Evolutionary conservation across 2,329 filamentous ascomycete genomes (phyloP), one percentile per base, ranked within the genome.

Genomic region (Gyromitra esculenta): DNA sequence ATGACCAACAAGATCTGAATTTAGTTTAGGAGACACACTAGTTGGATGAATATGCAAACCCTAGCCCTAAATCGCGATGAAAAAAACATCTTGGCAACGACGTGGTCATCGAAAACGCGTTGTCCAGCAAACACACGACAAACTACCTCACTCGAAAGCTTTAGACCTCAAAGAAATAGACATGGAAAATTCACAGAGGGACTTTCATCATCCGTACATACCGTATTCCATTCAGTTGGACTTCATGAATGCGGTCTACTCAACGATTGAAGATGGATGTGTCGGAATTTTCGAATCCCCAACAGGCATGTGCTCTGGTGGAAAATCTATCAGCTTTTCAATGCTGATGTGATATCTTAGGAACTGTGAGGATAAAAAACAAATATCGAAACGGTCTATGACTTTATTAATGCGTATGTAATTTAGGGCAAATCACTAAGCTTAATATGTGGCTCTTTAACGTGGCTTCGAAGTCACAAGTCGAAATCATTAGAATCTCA

Each of bases 281-380:
- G 87, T 97, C 60, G 94, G 92, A 39, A 94, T 97, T 56, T 90
- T 97, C 59, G 94, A 97, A 82, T 97, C 93, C 59, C 94, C 94
- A n/a, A 97, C 94, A 54, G 94, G 94, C 83, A 91, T 89, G 78
- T 87, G 88, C 82, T 79, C 84, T 83, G n/a, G 21, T 31, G 11
- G 15, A 31, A 54, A 54, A 63, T 65, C n/a, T 48, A 48, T 66
- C 48, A 3, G 48, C 18, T 60, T 57, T 43, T 31, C 31, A 18
- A 50, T 60, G 60, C 78, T 80, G 65, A 81, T 79, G 64, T 45
- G 21, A 62, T 59, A 13, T 59, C 3, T 65, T 79, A 85, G 85
- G 85, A 77, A 86, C 84, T 79, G 84, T 85, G 81, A 81, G 84
- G 81, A 50, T n/a, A 31, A 57, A 62, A 63, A 50, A n/a, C 31